phyloP scores from a whole-genome alignment of 306 rosid genomes.

The Senna tora region DNA sequence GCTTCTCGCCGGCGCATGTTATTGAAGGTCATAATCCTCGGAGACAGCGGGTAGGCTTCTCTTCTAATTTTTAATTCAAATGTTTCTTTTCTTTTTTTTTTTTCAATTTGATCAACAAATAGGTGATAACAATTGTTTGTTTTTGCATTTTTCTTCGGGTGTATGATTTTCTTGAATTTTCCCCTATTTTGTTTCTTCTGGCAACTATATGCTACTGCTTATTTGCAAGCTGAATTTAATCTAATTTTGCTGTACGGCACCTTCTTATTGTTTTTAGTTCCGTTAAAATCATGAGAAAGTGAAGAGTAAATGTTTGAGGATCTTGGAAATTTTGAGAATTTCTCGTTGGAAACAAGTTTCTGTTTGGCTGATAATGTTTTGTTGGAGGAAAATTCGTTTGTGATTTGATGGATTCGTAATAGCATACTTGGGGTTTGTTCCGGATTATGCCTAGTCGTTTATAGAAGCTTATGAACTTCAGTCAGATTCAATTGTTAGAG shows the following conservation, averaged over 20 bases:
- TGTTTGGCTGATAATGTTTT: background rate
- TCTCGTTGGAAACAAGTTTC: background rate
- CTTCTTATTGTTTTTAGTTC: conserved; percentile 12
- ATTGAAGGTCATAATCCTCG: conserved; percentile 95
- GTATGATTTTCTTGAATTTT: conserved; percentile 20
- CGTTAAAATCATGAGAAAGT: conserved; percentile 8
- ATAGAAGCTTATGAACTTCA: conserved; percentile 10
- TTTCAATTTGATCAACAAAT: conserved; percentile 11
- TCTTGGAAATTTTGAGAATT: background rate
- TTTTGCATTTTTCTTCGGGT: conserved; percentile 7
- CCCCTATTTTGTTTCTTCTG: conserved; percentile 29
- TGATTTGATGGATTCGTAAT: conserved; percentile 23
- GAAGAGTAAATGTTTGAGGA: conserved; percentile 19
- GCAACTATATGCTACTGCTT: background rate
- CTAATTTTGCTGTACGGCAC: background rate
- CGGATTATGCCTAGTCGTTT: conserved; percentile 7
- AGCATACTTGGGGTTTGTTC: background rate
- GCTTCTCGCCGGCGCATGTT: conserved; percentile 99
- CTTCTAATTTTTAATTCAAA: background rate
- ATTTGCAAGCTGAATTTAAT: conserved; percentile 2
- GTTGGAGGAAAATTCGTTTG: background rate
- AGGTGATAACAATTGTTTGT: background rate
- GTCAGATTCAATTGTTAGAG: conserved; percentile 21
- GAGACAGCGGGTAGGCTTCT: conserved; percentile 87
- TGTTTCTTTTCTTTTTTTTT: background rate